These are phyloP conservation scores for Beauveria bassiana DNA, from an alignment of 2,329 filamentous ascomycete species.

Conservation along the genomic window DNA sequence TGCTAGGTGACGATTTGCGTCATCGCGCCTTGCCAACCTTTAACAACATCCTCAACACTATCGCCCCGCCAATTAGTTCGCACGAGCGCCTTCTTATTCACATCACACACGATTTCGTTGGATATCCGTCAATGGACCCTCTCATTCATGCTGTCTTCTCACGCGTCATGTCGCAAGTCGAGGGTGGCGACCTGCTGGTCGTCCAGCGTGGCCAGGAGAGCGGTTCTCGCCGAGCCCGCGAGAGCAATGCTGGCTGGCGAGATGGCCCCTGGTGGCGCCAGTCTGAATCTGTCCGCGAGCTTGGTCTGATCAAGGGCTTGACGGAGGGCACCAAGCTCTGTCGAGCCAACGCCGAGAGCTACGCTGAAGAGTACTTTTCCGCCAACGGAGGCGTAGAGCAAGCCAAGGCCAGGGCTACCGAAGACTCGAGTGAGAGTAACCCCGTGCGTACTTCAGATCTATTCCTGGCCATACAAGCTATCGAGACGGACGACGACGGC, in stretches of 20 bases:
- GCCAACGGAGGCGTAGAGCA: constrained; percentile 70
- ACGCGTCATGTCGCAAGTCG: constrained; percentile 97
- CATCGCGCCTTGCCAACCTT: constrained; percentile 89
- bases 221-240: constrained; percentile 55
- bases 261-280: constrained; percentile 97
- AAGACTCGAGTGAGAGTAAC: constrained; percentile 74
- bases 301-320: constrained; percentile 72
- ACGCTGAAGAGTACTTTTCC: constrained; percentile 77
- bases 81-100: constrained; percentile 97
- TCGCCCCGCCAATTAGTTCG: constrained; percentile 91
- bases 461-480: constrained; percentile 90
- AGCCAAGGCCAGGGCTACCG: constrained; percentile 70
- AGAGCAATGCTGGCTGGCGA: constrained; percentile 64
- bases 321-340: constrained; percentile 87
- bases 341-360: constrained; percentile 80
- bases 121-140: constrained; percentile 90
- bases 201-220: constrained; percentile 89
- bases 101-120: constrained; percentile 90
- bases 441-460: constrained; percentile 89
- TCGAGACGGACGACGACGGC: constrained; percentile 56
- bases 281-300: constrained; percentile 58
- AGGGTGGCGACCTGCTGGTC: constrained; percentile 90
- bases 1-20: constrained; percentile 73
- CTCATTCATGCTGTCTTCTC: constrained; percentile 88
- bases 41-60: constrained; percentile 86